phyloP scores from a whole-genome alignment of 2,329 filamentous ascomycete species.

The Westerdykella aurantiaca region DNA sequence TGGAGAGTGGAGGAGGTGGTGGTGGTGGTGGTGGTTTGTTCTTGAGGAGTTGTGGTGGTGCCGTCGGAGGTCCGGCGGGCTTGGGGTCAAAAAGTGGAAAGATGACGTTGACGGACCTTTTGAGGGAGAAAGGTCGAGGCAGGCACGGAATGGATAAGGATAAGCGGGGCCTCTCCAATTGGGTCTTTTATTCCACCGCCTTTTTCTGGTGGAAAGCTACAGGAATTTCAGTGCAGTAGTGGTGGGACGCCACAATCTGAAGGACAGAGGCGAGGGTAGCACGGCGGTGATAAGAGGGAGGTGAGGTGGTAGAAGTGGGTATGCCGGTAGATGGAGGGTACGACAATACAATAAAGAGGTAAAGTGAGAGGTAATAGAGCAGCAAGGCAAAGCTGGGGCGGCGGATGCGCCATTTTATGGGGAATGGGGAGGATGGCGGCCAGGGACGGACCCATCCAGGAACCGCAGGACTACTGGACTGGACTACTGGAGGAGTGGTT shows the following conservation, averaged over 20 bases:
- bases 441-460: neutral
- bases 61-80: neutral
- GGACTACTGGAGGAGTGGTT: neutral
- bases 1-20: neutral
- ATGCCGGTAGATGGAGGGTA: too few species aligned
- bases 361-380: neutral
- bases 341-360: constrained; percentile 3
- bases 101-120: neutral
- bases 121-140: neutral
- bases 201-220: constrained; percentile 10
- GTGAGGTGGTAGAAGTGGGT: constrained; percentile 2
- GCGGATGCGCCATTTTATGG: constrained; percentile 4
- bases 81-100: neutral
- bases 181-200: constrained; percentile 26
- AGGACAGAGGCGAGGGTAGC: constrained; percentile 7
- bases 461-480: neutral
- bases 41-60: neutral
- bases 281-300: constrained; percentile 8
- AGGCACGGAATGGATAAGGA: constrained; percentile 12
- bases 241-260: constrained; percentile 14
- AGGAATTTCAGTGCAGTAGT: constrained; percentile 2
- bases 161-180: constrained; percentile 26
- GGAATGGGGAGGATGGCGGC: too few species aligned
- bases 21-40: neutral
- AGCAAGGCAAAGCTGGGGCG: neutral